These are phyloP conservation scores for Trifolium pratense DNA, from an alignment of 306 rosid genomes.

Conservation along the genomic window DNA sequence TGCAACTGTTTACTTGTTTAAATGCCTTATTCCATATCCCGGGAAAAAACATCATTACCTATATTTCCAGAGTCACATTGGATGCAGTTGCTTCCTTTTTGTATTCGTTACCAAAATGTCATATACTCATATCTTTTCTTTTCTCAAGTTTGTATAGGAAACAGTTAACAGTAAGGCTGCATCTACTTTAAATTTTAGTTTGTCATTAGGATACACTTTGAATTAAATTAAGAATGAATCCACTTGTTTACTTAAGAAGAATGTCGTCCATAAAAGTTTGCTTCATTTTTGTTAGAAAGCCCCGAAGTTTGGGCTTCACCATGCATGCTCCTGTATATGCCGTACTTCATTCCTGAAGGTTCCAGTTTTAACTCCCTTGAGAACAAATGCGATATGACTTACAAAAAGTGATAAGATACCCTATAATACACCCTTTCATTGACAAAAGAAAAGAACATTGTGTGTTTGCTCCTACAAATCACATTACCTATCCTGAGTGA, in stretches of 20 bases:
- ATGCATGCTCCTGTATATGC: neutral
- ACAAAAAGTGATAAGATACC: neutral
- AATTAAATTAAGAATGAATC: neutral
- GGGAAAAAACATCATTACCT: neutral
- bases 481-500: slow-evolving; percentile 1
- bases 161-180: slow-evolving; percentile 12
- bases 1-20: slow-evolving; percentile 2
- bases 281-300: neutral
- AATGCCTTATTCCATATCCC: neutral
- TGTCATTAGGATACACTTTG: neutral
- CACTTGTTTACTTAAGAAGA: neutral
- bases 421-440: slow-evolving; percentile 1
- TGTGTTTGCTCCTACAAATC: neutral
- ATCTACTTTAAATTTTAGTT: neutral
- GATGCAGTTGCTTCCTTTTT: slow-evolving; percentile 12
- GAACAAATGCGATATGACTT: neutral
- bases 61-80: neutral
- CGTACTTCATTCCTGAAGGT: neutral
- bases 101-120: neutral
- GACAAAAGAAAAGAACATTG: neutral
- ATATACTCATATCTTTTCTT: too few species aligned
- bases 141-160: neutral
- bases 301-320: neutral
- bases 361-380: neutral
- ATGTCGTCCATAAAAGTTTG: neutral